A percentile compares a stretch with the other conserved stretches of the same genome.
phyloP scores from a whole-genome alignment of 371 early-diverging fungal species.

The Fennellomyces sp. region DNA sequence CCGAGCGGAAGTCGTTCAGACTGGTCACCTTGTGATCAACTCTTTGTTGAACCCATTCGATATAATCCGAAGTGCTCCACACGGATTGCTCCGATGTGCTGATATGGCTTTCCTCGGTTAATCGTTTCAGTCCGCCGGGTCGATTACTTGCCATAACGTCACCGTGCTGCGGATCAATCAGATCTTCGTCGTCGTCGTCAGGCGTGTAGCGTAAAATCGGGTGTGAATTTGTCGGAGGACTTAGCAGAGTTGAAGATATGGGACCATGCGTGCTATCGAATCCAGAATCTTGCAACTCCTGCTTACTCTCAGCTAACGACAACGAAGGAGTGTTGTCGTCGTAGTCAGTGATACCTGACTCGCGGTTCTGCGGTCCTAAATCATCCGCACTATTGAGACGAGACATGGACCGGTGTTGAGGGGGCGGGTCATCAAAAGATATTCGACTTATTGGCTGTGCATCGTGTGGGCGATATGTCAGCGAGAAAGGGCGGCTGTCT shows the following conservation, averaged over 20 bases:
- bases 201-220: slow-evolving; percentile 7
- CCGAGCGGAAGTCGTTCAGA: slow-evolving; percentile 49
- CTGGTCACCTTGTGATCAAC: slow-evolving; percentile 23
- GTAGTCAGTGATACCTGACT: slow-evolving; percentile 12
- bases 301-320: neutral
- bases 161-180: slow-evolving; percentile 45
- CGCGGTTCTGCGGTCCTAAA: slow-evolving; percentile 3
- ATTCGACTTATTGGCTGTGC: slow-evolving; percentile 10
- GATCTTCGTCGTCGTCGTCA: slow-evolving; percentile 40
- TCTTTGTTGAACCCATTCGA: slow-evolving; percentile 60
- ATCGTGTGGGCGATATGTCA: slow-evolving; percentile 13
- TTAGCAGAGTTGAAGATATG: slow-evolving; percentile 5
- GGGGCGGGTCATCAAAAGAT: neutral
- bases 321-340: slow-evolving; percentile 10
- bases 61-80: slow-evolving; percentile 41
- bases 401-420: neutral
- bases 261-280: slow-evolving; percentile 14
- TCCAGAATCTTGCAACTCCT: slow-evolving; percentile 18
- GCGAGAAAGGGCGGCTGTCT: slow-evolving; percentile 13
- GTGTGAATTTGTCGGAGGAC: neutral
- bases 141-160: slow-evolving; percentile 20
- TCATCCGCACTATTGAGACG: neutral
- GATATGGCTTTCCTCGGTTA: slow-evolving; percentile 18
- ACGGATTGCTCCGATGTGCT: neutral
- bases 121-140: slow-evolving; percentile 17